Evolutionary conservation across 805 yeast genomes (phyloP), one percentile per base, ranked within the genome.

Genomic region (Kluyveromyces aestuarii): DNA sequence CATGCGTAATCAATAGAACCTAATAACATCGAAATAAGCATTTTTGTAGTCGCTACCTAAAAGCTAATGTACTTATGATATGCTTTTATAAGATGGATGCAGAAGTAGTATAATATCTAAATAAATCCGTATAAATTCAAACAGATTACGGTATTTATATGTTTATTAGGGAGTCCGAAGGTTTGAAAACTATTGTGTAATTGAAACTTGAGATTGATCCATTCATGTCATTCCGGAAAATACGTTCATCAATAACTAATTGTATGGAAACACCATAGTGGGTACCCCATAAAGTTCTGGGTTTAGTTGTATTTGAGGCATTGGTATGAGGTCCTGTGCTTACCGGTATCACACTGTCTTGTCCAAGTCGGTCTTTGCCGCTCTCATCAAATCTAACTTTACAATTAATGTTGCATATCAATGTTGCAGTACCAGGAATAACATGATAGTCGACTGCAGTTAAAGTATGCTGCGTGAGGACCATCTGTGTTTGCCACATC

Each of bases 341-440:
- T 30, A 47, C 51, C 43, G 49, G 53, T 16, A 82, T 62, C 42
- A 81, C 81, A 0, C 88, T 77, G 18, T 79, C 72, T 48, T 81
- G 84, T 2, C 89, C 89, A 27, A 77, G 57, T 59, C 81, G 76
- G 51, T 80, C 82, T 51, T 70, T 74, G 0, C 93, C 93, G 47
- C 82, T 75, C 58, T 86, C 93, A 63, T 86, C 93, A 56, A 84
- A 85, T 51, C 81, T 72, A 11, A 84, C 85, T 61, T 82, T 85
- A 14, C 79, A 69, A 46, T 72, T 70, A 14, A 79, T 66, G 48
- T 73, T 74, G 27, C 81, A 71, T 8, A 82, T 71, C 37, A 72
- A 62, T 0, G 76, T 70, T 1, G 79, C 80, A 0, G 84, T 72
- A 0, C 87, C 87, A 0, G 86, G 86, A 9, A 84, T 74, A 50